These are phyloP conservation scores for Scheffersomyces ergatensis DNA, from an alignment of 805 yeast genomes.

Conservation along the genomic window DNA sequence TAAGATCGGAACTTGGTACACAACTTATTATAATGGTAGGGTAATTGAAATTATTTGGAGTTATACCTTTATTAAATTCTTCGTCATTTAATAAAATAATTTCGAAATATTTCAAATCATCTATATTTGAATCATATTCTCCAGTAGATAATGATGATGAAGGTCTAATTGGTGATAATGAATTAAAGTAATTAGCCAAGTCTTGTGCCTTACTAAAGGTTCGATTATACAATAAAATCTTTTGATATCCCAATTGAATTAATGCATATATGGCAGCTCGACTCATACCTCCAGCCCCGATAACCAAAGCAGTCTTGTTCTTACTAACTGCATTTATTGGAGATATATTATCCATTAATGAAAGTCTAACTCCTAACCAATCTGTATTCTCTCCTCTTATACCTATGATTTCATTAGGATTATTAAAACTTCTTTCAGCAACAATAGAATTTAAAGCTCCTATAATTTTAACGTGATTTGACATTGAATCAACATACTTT, in stretches of 20 bases:
- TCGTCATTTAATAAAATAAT: slow-evolving; percentile 1
- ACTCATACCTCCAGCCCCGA: slow-evolving; percentile 16
- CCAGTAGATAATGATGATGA: not conserved
- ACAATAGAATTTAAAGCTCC: slow-evolving; percentile 12
- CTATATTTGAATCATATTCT: slow-evolving; percentile 2
- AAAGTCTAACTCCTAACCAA: slow-evolving; percentile 12
- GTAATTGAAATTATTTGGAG: slow-evolving; percentile 2
- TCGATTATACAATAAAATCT: slow-evolving; percentile 10
- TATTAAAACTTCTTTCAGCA: slow-evolving; percentile 7
- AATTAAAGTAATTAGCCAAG: slow-evolving; percentile 8
- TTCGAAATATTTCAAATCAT: slow-evolving; percentile 1
- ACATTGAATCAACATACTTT: slow-evolving; percentile 9
- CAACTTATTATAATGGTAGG: slow-evolving; percentile 11
- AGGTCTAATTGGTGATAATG: slow-evolving; percentile 5
- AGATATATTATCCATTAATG: slow-evolving; percentile 8
- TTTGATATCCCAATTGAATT: slow-evolving; percentile 10
- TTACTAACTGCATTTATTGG: slow-evolving; percentile 14
- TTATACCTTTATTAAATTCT: not conserved
- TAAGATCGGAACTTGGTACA: slow-evolving; percentile 7
- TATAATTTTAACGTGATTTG: slow-evolving; percentile 12
- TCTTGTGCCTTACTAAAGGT: slow-evolving; percentile 5
- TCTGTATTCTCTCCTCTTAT: slow-evolving; percentile 16
- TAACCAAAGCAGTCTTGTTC: slow-evolving; percentile 11
- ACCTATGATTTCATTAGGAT: slow-evolving; percentile 8
- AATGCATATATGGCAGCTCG: slow-evolving; percentile 14